These are phyloP conservation scores for Solanum sejunctum DNA, from an alignment of 257 asterid genomes.

Conservation along the genomic window DNA sequence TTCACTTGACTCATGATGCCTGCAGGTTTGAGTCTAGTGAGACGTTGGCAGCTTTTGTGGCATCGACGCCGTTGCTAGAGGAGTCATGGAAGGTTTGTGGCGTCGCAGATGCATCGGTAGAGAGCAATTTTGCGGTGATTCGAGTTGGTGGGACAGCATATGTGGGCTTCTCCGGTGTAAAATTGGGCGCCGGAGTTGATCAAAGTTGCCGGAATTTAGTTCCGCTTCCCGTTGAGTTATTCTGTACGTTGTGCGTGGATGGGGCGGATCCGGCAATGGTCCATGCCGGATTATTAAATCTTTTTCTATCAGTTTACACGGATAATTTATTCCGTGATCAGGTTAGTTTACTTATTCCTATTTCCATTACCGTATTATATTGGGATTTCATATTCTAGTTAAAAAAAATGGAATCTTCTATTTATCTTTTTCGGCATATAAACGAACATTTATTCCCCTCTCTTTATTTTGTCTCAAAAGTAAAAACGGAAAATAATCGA, in stretches of 20 bases:
- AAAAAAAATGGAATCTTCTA: background rate
- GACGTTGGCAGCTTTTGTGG: conserved; percentile 57
- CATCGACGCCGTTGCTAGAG: conserved; percentile 68
- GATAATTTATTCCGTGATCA: conserved; percentile 26
- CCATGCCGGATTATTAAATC: conserved; percentile 50
- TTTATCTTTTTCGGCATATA: too few relatives aligned
- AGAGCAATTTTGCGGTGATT: conserved; percentile 21
- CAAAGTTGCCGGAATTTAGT: conserved; percentile 33
- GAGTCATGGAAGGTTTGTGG: conserved; percentile 62
- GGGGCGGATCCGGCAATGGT: conserved; percentile 36
- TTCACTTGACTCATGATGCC: background rate
- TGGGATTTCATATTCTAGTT: background rate
- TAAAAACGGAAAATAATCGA: too few relatives aligned
- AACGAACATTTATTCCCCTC: too few relatives aligned
- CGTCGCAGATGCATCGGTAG: conserved; percentile 33
- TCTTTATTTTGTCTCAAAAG: too few relatives aligned
- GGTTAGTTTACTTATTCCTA: conserved; percentile 22
- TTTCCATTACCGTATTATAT: background rate
- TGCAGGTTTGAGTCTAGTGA: conserved; percentile 83
- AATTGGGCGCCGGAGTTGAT: conserved; percentile 27
- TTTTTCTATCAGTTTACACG: conserved; percentile 26
- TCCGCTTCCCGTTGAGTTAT: conserved; percentile 29
- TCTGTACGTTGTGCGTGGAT: conserved; percentile 16
- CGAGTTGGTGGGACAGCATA: conserved; percentile 38
- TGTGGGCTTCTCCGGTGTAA: conserved; percentile 66